Conservation (phyloP, 352 stramenopile genomes). For the Phytophthora megakarya region DNA sequence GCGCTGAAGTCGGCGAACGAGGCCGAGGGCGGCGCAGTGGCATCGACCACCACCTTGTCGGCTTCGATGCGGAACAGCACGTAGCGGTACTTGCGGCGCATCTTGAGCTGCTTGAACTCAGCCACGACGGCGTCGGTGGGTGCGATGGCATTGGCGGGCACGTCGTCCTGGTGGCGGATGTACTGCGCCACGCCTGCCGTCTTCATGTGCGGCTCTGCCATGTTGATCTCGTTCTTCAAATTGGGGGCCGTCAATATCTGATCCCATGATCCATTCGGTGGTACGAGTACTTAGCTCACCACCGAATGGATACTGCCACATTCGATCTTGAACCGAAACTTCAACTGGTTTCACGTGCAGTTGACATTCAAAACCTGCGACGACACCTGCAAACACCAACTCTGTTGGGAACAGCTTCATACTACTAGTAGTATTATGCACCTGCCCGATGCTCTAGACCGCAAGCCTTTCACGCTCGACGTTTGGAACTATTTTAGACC, state of each 20-base stretch:
- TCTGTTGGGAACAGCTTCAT: too few relatives aligned
- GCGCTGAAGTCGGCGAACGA: conserved; percentile 60
- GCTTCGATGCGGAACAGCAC: conserved; percentile 85
- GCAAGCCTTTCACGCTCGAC: too few relatives aligned
- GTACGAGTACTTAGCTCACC: not conserved
- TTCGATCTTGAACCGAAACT: conserved; percentile 11
- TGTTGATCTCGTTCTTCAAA: conserved; percentile 29
- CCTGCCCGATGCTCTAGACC: too few relatives aligned
- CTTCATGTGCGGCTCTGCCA: conserved; percentile 87
- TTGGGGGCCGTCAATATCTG: conserved; percentile 17
- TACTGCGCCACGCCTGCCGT: conserved; percentile 79
- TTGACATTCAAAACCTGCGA: too few relatives aligned
- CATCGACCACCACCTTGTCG: conserved; percentile 69
- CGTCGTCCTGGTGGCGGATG: conserved; percentile 78
- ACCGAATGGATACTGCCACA: conserved; percentile 19
- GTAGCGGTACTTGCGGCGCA: conserved; percentile 86
- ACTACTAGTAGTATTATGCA: too few relatives aligned
- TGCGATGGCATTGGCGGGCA: conserved; percentile 71
- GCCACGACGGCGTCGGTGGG: conserved; percentile 58
- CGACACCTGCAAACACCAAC: too few relatives aligned
- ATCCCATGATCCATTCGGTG: conserved; percentile 14
- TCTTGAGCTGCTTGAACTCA: conserved; percentile 90
- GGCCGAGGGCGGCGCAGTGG: conserved; percentile 49
- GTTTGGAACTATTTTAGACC: conserved; percentile 16
- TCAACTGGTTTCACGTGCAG: conserved; percentile 7